Evolutionary conservation across 208 protist species (phyloP).

Genomic region (Perkinsela sp.): DNA sequence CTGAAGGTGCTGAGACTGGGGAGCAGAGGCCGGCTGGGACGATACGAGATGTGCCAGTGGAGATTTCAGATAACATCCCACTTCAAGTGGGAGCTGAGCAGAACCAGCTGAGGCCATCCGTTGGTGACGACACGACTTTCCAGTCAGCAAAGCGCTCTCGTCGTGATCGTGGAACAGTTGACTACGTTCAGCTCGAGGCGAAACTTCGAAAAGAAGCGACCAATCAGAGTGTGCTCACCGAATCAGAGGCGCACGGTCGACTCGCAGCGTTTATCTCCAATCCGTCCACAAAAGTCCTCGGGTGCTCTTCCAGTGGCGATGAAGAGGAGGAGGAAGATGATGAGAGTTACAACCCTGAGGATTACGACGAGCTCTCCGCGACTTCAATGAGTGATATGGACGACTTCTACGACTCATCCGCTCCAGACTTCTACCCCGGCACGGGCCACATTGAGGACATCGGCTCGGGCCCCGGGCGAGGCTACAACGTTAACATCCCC

Average conservation of each 20-base stretch:
- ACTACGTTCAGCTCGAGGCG: conserved; percentile 8
- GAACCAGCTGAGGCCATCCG: not conserved
- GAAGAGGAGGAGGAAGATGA: conserved; percentile 2
- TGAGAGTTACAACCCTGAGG: not conserved
- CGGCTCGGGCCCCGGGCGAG: conserved; percentile 19
- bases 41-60: not conserved
- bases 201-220: not conserved
- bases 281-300: not conserved
- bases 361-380: not conserved
- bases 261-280: too few relatives aligned
- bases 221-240: not conserved
- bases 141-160: conserved; percentile 8
- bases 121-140: too few relatives aligned
- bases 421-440: conserved; percentile 61
- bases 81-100: not conserved
- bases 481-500: conserved; percentile 74
- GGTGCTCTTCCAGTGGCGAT: not conserved
- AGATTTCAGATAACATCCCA: not conserved
- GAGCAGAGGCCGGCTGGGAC: not conserved
- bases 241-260: conserved; percentile 6
- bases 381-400: conserved; percentile 15
- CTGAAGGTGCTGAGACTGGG: too few relatives aligned
- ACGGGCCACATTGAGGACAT: conserved; percentile 14
- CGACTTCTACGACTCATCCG: conserved; percentile 15
- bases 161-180: conserved; percentile 30